Conservation (phyloP, 78 protist species). For the Capsaspora owczarzaki region DNA sequence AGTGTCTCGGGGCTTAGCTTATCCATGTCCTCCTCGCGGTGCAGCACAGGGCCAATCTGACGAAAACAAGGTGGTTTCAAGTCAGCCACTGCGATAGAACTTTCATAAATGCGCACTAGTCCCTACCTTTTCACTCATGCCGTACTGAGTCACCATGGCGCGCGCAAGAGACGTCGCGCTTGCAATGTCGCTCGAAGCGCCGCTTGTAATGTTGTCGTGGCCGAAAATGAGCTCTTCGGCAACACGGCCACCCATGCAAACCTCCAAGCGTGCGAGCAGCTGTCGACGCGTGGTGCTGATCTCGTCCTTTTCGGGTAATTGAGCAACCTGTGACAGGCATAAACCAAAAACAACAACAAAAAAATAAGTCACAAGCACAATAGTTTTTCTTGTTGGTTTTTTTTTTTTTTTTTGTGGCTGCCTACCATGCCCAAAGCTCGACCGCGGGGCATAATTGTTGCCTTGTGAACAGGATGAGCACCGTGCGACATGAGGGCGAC, state of each 20-base stretch:
- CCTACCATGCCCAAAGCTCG: slow-evolving; percentile 66
- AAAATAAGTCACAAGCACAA: neutral
- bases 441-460: slow-evolving; percentile 85
- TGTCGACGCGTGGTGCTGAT: slow-evolving; percentile 35
- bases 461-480: slow-evolving; percentile 81
- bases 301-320: slow-evolving; percentile 55
- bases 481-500: slow-evolving; percentile 65
- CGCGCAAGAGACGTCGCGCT: slow-evolving; percentile 44
- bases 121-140: slow-evolving; percentile 46
- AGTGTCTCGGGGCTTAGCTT: slow-evolving; percentile 13
- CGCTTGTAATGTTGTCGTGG: slow-evolving; percentile 48
- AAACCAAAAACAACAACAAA: neutral
- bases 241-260: slow-evolving; percentile 84
- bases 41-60: slow-evolving; percentile 11
- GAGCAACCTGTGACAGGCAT: slow-evolving; percentile 3
- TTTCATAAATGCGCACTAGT: too few species aligned
- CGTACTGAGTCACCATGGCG: slow-evolving; percentile 60
- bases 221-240: slow-evolving; percentile 86
- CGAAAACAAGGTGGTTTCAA: neutral
- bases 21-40: slow-evolving; percentile 23
- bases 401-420: neutral
- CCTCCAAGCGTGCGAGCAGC: slow-evolving; percentile 61
- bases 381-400: neutral
- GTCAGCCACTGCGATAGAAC: neutral
- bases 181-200: slow-evolving; percentile 39